phyloP scores from a whole-genome alignment of 1,284 basidiomycete species.

The Schizopora paradoxa region DNA sequence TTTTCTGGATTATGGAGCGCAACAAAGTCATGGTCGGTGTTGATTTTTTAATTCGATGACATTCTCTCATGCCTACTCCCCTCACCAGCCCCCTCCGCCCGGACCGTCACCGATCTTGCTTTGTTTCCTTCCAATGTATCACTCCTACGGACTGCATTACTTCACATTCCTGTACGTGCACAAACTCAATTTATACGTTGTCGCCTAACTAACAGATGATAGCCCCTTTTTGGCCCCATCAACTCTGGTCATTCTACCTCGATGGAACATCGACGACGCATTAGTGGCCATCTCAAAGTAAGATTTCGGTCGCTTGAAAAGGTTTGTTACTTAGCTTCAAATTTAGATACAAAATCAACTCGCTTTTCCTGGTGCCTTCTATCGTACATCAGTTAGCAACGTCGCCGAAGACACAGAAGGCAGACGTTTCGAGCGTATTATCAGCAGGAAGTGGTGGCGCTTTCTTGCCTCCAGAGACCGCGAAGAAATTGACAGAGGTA shows the following conservation, averaged over 20 bases:
- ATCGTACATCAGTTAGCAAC: constrained; percentile 60
- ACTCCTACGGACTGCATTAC: constrained; percentile 57
- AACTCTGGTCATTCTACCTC: constrained; percentile 50
- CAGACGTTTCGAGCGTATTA: constrained; percentile 50
- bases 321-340: neutral
- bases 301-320: constrained; percentile 14
- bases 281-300: constrained; percentile 42
- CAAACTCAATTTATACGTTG: neutral
- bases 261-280: constrained; percentile 51
- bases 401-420: constrained; percentile 41
- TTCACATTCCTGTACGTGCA: constrained; percentile 37
- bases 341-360: constrained; percentile 47
- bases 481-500: constrained; percentile 35
- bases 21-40: constrained; percentile 12
- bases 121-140: constrained; percentile 63
- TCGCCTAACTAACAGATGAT: neutral
- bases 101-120: constrained; percentile 42
- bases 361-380: constrained; percentile 55
- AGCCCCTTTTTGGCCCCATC: constrained; percentile 36
- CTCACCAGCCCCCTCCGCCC: constrained; percentile 35
- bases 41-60: constrained; percentile 8
- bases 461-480: constrained; percentile 55
- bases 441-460: constrained; percentile 53
- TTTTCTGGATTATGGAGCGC: constrained; percentile 27
- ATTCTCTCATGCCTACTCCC: neutral